These are phyloP conservation scores for Cystoderma amianthinum DNA, from an alignment of 768 basidiomycete species.

Conservation along the genomic window DNA sequence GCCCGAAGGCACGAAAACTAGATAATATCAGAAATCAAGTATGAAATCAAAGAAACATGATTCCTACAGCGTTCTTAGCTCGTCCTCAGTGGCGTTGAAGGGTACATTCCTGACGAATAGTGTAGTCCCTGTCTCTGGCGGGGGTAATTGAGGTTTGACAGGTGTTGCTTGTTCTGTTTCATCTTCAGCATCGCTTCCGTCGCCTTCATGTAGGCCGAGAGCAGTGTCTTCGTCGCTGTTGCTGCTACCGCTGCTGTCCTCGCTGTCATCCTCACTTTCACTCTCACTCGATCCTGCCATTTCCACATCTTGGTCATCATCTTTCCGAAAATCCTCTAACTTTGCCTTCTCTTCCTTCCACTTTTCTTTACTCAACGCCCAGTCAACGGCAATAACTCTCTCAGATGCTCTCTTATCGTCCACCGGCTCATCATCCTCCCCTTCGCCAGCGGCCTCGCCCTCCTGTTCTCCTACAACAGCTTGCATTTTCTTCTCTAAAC, in stretches of 20 bases:
- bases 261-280: conserved; percentile 10
- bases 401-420: conserved; percentile 30
- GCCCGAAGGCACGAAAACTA: conserved; percentile 90
- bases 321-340: conserved; percentile 31
- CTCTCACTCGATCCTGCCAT: not conserved
- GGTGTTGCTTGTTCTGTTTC: conserved; percentile 34
- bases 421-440: conserved; percentile 26
- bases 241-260: conserved; percentile 14
- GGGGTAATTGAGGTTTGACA: conserved; percentile 64
- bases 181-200: conserved; percentile 22
- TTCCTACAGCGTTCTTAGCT: conserved; percentile 75
- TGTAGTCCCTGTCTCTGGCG: conserved; percentile 84
- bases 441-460: conserved; percentile 22
- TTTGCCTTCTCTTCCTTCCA: conserved; percentile 79
- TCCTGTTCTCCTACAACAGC: conserved; percentile 28
- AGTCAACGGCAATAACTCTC: conserved; percentile 87
- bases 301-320: conserved; percentile 12
- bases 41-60: not conserved
- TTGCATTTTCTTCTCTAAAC: conserved; percentile 45
- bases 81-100: conserved; percentile 89
- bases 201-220: conserved; percentile 37
- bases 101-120: conserved; percentile 93
- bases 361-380: conserved; percentile 91
- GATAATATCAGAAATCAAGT: conserved; percentile 4
- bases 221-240: conserved; percentile 28